phyloP scores from a whole-genome alignment of 2,329 filamentous ascomycete species.

The Penicillium sp. region DNA sequence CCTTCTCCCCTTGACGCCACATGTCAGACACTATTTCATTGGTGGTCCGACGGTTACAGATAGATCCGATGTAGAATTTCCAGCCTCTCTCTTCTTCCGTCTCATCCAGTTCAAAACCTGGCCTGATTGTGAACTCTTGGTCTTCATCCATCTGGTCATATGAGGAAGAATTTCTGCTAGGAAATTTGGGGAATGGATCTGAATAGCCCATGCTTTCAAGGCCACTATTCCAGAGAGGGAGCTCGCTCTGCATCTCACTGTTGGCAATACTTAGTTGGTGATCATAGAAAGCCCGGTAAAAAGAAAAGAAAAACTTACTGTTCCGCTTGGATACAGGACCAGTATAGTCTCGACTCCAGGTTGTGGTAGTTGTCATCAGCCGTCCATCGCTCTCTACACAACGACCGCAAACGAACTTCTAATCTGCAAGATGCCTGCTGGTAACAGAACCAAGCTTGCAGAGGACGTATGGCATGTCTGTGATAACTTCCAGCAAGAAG shows the following conservation, averaged over 20 bases:
- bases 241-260: constrained; percentile 25
- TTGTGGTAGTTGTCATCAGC: constrained; percentile 24
- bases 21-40: constrained; percentile 25
- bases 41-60: constrained; percentile 24
- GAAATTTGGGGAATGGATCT: constrained; percentile 20
- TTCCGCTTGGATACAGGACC: constrained; percentile 28
- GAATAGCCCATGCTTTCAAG: constrained; percentile 21
- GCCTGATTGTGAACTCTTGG: not conserved
- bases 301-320: constrained; percentile 13
- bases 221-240: constrained; percentile 24
- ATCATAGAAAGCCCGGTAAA: not conserved
- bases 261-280: not conserved
- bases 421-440: constrained; percentile 26
- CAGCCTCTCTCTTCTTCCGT: constrained; percentile 23
- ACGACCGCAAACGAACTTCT: constrained; percentile 22
- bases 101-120: constrained; percentile 6
- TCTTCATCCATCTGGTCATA: constrained; percentile 15
- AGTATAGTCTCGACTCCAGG: constrained; percentile 24
- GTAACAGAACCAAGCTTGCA: constrained; percentile 26
- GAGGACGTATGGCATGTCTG: constrained; percentile 20
- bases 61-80: constrained; percentile 24
- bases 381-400: constrained; percentile 23
- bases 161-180: constrained; percentile 8
- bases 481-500: constrained; percentile 24
- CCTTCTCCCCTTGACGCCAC: constrained; percentile 21